These are phyloP conservation scores for Elsinoe batatas DNA, from an alignment of 2,329 filamentous ascomycete genomes.

Conservation along the genomic window DNA sequence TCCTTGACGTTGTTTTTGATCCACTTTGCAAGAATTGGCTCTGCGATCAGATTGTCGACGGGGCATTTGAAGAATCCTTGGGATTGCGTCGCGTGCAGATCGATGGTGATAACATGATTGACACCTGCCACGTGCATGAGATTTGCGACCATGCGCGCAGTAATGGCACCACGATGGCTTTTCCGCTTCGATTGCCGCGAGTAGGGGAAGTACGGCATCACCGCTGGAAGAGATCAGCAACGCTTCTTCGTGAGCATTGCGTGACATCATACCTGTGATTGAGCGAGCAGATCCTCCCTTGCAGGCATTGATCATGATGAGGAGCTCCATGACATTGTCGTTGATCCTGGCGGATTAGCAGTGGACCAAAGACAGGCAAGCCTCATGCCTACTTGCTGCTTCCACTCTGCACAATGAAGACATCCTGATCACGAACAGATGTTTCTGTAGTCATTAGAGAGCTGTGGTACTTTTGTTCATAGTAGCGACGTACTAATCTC, in stretches of 20 bases:
- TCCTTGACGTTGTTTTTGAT: conserved; percentile 77
- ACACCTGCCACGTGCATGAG: conserved; percentile 87
- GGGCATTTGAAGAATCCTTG: conserved; percentile 98
- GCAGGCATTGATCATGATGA: conserved; percentile 98
- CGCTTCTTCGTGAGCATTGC: neutral
- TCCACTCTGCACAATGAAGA: conserved; percentile 96
- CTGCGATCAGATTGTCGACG: conserved; percentile 93
- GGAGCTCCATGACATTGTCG: conserved; percentile 96
- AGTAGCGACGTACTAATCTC: conserved; percentile 43
- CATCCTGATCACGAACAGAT: conserved; percentile 90
- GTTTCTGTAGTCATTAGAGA: conserved; percentile 30
- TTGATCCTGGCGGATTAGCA: conserved; percentile 56
- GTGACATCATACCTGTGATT: conserved; percentile 64
- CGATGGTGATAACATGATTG: conserved; percentile 94
- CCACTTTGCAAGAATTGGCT: conserved; percentile 92
- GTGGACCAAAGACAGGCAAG: neutral
- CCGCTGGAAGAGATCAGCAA: conserved; percentile 44
- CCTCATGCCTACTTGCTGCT: conserved; percentile 55
- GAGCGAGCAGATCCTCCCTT: conserved; percentile 96
- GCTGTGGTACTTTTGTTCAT: too few relatives aligned
- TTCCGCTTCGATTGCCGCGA: conserved; percentile 99
- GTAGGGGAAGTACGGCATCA: conserved; percentile 96
- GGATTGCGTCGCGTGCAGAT: conserved; percentile 90
- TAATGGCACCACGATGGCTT: conserved; percentile 89
- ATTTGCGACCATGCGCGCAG: conserved; percentile 93